phyloP scores from a whole-genome alignment of 1,284 basidiomycete species.

The Pseudozyma tsukubaensis region DNA sequence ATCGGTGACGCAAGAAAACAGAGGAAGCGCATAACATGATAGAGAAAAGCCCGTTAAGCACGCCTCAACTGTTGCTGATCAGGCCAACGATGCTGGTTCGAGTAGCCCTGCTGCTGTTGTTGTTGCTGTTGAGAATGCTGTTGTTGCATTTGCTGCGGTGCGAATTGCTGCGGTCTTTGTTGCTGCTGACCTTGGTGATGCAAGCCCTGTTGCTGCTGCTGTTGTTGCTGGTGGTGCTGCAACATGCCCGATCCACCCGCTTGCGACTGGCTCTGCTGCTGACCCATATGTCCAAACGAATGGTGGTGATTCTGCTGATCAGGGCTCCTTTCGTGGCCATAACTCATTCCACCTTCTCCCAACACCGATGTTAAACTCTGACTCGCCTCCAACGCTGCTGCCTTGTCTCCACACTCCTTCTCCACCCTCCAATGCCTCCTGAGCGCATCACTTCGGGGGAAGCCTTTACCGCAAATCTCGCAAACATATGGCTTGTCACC shows the following conservation, averaged over 20 bases:
- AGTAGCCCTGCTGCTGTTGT: constrained; percentile 9
- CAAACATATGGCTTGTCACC: constrained; percentile 68
- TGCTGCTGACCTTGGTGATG: constrained; percentile 15
- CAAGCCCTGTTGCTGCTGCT: constrained; percentile 6
- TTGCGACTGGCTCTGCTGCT: constrained; percentile 15
- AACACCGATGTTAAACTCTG: constrained; percentile 37
- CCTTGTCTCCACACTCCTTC: constrained; percentile 62
- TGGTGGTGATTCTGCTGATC: constrained; percentile 31
- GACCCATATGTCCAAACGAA: constrained; percentile 3
- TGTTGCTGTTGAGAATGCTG: constrained; percentile 18
- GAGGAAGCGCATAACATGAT: background rate
- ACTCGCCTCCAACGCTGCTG: constrained; percentile 55
- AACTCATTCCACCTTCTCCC: constrained; percentile 22
- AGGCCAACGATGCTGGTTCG: background rate
- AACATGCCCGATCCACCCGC: background rate
- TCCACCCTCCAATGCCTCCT: constrained; percentile 66
- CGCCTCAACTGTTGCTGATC: constrained; percentile 12
- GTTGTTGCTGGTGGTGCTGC: constrained; percentile 18
- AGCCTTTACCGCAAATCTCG: constrained; percentile 65
- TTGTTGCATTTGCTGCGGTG: constrained; percentile 8
- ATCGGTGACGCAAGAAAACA: background rate
- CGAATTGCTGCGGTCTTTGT: constrained; percentile 1
- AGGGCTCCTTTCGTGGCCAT: constrained; percentile 32
- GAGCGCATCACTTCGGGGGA: constrained; percentile 66
- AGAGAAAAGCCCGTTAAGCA: background rate